These are phyloP conservation scores for Ogataea paraovalis DNA, from an alignment of 805 yeast species.

Conservation along the genomic window DNA sequence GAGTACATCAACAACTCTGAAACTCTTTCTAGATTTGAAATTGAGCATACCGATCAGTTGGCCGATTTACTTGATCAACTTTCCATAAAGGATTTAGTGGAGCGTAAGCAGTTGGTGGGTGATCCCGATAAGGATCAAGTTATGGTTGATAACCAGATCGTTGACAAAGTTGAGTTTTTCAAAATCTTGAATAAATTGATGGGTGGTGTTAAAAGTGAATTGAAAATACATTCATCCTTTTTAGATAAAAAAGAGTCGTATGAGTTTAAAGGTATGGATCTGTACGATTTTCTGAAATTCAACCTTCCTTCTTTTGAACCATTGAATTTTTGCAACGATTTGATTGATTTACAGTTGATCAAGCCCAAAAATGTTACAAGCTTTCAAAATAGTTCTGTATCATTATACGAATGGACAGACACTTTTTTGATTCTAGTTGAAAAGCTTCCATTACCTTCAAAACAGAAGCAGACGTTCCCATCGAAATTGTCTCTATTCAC, in stretches of 20 bases:
- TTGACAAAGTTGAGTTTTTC: conserved; percentile 7
- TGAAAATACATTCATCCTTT: conserved; percentile 3
- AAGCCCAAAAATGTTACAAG: conserved; percentile 12
- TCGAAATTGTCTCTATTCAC: conserved; percentile 6
- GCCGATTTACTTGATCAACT: conserved; percentile 1
- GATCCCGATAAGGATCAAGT: conserved; percentile 14
- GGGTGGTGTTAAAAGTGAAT: conserved; percentile 2
- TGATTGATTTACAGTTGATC: conserved; percentile 11
- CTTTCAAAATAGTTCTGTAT: conserved; percentile 15
- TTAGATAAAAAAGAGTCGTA: conserved; percentile 6
- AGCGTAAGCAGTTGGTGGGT: conserved; percentile 11
- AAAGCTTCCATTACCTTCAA: conserved; percentile 3
- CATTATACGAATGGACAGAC: conserved; percentile 17
- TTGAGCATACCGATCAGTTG: conserved; percentile 6
- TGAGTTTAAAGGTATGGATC: conserved; percentile 14
- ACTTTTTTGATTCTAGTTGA: conserved; percentile 9
- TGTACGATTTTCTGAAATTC: conserved; percentile 5
- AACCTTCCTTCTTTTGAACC: conserved; percentile 4
- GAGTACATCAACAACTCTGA: conserved; percentile 15
- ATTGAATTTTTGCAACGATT: conserved; percentile 9
- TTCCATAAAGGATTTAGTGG: conserved; percentile 1
- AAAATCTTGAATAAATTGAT: conserved; percentile 4
- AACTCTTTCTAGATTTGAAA: conserved; percentile 14
- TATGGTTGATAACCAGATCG: conserved; percentile 6
- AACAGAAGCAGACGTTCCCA: conserved; percentile 3